Evolutionary conservation across 1,139 yeast genomes (phyloP).

Genomic region (Candida tetrigidarum): DNA sequence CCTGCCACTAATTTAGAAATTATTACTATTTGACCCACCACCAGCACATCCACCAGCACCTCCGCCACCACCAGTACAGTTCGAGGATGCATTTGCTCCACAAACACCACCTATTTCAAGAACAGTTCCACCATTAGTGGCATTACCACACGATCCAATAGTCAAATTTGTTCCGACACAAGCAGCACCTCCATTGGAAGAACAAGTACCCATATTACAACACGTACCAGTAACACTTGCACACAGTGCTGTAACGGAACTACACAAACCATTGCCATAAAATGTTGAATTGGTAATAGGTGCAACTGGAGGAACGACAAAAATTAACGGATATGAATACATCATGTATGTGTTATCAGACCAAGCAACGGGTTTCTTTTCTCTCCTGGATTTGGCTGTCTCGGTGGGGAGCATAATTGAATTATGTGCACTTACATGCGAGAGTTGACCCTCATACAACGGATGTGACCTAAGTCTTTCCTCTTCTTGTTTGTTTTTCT

Average conservation of each 20-base stretch:
- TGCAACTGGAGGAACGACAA: slow-evolving; percentile 11
- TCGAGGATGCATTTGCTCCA: slow-evolving; percentile 1
- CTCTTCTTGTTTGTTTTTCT: slow-evolving; percentile 3
- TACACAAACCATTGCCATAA: slow-evolving; percentile 7
- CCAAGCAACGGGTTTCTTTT: slow-evolving; percentile 8
- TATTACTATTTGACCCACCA: not conserved
- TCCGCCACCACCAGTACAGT: slow-evolving; percentile 6
- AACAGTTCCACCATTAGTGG: slow-evolving; percentile 7
- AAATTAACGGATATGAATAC: slow-evolving; percentile 6
- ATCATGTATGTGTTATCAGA: slow-evolving; percentile 7
- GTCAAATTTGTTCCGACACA: slow-evolving; percentile 5
- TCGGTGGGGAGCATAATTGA: slow-evolving; percentile 6
- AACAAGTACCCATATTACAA: slow-evolving; percentile 7
- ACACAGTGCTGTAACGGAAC: slow-evolving; percentile 5
- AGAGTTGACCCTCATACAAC: not conserved
- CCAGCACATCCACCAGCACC: slow-evolving; percentile 2
- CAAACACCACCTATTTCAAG: slow-evolving; percentile 8
- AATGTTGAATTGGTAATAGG: slow-evolving; percentile 7
- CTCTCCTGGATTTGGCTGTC: slow-evolving; percentile 7
- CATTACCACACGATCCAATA: slow-evolving; percentile 1
- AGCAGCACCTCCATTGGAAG: slow-evolving; percentile 6
- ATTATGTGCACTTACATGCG: slow-evolving; percentile 9
- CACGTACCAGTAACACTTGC: slow-evolving; percentile 8
- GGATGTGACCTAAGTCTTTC: slow-evolving; percentile 2
- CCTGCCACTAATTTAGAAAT: slow-evolving; percentile 10